Evolutionary conservation across 2,329 filamentous ascomycete species (phyloP).

Genomic region (Amphichorda felina): DNA sequence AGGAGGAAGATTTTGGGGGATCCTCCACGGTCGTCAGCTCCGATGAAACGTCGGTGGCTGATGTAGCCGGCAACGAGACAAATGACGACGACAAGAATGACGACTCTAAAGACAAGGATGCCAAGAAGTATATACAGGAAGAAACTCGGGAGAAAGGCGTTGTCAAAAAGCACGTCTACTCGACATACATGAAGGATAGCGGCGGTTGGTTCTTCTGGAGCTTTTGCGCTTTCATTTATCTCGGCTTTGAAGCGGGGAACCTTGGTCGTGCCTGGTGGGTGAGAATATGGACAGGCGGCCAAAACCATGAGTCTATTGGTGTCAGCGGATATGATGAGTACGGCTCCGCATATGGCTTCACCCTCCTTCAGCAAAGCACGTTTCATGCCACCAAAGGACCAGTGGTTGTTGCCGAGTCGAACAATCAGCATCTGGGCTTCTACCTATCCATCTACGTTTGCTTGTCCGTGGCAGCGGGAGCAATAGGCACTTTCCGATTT

Average conservation of each 20-base stretch:
- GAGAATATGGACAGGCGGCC: conserved; percentile 44
- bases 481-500: conserved; percentile 51
- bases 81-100: conserved; percentile 28
- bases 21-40: conserved; percentile 40
- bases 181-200: conserved; percentile 52
- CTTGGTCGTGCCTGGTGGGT: conserved; percentile 54
- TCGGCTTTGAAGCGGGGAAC: conserved; percentile 39
- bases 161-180: conserved; percentile 56
- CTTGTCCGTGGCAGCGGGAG: conserved; percentile 42
- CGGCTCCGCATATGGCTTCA: conserved; percentile 29
- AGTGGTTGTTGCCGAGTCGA: conserved; percentile 10
- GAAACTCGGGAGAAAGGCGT: conserved; percentile 61
- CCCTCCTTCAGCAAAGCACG: conserved; percentile 33
- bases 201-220: conserved; percentile 53
- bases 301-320: conserved; percentile 8
- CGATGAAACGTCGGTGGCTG: conserved; percentile 31
- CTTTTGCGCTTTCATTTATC: conserved; percentile 38
- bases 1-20: conserved; percentile 33
- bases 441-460: conserved; percentile 59
- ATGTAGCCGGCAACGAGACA: conserved; percentile 12
- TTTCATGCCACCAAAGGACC: conserved; percentile 24
- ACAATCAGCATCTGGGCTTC: conserved; percentile 34
- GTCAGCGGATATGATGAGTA: conserved; percentile 17
- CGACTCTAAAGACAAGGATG: conserved; percentile 15
- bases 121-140: conserved; percentile 65